A percentile compares a stretch with the other conserved stretches of the same genome.
Conservation (phyloP, 805 yeast genomes). For the Nakazawaea sp. region DNA sequence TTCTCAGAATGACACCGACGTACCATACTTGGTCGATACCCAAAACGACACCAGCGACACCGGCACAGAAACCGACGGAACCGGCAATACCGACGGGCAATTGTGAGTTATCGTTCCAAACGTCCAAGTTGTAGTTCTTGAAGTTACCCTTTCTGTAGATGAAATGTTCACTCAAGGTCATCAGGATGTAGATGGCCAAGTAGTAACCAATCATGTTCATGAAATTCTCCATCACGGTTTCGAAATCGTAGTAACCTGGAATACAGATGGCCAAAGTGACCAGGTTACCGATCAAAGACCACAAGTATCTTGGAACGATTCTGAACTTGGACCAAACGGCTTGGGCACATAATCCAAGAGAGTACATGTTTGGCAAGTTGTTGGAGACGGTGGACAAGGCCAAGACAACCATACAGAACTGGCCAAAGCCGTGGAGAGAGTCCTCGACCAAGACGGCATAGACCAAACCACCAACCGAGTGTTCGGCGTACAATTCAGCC, state of each 20-base stretch:
- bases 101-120: constrained; percentile 47
- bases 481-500: constrained; percentile 39
- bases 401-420: constrained; percentile 78
- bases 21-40: constrained; percentile 91
- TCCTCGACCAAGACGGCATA: constrained; percentile 72
- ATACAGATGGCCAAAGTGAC: constrained; percentile 80
- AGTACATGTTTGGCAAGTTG: constrained; percentile 92
- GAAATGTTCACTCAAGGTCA: constrained; percentile 76
- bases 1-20: constrained; percentile 56
- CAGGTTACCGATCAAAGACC: constrained; percentile 75
- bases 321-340: constrained; percentile 72
- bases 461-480: constrained; percentile 76
- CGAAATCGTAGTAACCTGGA: constrained; percentile 77
- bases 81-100: constrained; percentile 81
- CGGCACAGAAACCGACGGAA: constrained; percentile 68
- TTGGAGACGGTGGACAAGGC: constrained; percentile 86
- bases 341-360: constrained; percentile 83
- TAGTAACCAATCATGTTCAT: constrained; percentile 92
- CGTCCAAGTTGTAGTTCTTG: constrained; percentile 53
- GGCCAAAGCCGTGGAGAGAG: constrained; percentile 83
- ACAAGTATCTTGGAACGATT: constrained; percentile 71
- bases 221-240: constrained; percentile 69
- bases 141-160: constrained; percentile 57
- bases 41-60: constrained; percentile 76
- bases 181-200: constrained; percentile 76